phyloP scores from a whole-genome alignment of 169 alveolate species.

The Babesia ovis region DNA sequence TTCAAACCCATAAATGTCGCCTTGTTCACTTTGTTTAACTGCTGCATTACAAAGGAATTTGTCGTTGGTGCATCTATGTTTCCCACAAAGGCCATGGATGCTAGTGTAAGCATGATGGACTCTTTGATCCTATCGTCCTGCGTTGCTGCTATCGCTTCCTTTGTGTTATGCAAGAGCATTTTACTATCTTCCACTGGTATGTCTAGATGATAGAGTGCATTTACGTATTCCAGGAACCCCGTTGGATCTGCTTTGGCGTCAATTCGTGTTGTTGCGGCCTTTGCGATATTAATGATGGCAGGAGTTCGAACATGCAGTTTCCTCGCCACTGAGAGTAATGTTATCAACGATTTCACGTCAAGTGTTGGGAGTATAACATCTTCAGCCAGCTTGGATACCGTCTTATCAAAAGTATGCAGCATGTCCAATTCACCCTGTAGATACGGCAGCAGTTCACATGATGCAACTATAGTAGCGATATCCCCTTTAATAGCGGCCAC shows the following conservation, averaged over 20 bases:
- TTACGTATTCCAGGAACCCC: constrained; percentile 17
- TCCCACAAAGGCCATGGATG: constrained; percentile 10
- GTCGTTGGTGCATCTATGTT: not conserved
- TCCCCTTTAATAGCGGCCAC: not conserved
- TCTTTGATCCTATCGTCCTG: constrained; percentile 2
- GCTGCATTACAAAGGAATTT: not conserved
- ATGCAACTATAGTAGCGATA: not conserved
- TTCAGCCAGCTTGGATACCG: not conserved
- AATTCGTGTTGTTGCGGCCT: not conserved
- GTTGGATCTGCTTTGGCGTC: not conserved
- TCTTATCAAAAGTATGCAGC: not conserved
- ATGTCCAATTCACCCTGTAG: constrained; percentile 12
- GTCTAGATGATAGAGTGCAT: constrained; percentile 33
- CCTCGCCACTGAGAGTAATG: constrained; percentile 27
- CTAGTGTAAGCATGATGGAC: constrained; percentile 6
- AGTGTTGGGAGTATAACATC: not conserved
- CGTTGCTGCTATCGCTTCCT: not conserved
- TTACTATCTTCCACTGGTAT: not conserved
- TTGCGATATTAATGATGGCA: not conserved
- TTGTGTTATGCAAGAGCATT: not conserved
- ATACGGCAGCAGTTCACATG: constrained; percentile 22
- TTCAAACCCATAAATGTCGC: not conserved
- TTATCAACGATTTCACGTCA: not conserved
- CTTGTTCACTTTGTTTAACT: no score
- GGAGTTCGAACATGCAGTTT: constrained; percentile 8